These are phyloP conservation scores for Irpex sp. DNA, from an alignment of 1,284 basidiomycete species.

Conservation along the genomic window DNA sequence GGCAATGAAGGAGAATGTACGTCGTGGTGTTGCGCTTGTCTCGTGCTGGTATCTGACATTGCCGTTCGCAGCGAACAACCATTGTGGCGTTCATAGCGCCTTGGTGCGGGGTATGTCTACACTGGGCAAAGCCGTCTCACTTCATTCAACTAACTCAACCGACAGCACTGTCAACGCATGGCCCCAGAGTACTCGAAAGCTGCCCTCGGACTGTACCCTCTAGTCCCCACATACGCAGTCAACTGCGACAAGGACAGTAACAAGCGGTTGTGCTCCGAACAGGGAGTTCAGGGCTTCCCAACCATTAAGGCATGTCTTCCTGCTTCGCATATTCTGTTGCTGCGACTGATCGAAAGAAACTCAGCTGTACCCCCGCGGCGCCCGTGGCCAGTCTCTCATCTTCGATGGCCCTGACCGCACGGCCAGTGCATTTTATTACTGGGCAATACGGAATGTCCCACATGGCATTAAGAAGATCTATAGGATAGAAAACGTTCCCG, in stretches of 20 bases:
- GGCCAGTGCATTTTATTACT: slow-evolving; percentile 73
- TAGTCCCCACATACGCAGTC: slow-evolving; percentile 87
- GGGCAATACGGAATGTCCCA: slow-evolving; percentile 74
- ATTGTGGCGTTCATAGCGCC: slow-evolving; percentile 89
- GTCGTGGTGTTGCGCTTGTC: slow-evolving; percentile 24
- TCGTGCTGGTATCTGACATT: slow-evolving; percentile 4
- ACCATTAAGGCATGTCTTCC: slow-evolving; percentile 68
- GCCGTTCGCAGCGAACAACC: slow-evolving; percentile 53
- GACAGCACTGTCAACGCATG: slow-evolving; percentile 84
- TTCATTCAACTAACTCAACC: neutral
- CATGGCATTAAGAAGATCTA: slow-evolving; percentile 63
- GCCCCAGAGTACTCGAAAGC: slow-evolving; percentile 86
- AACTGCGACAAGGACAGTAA: slow-evolving; percentile 89
- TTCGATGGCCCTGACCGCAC: slow-evolving; percentile 75
- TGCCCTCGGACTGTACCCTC: slow-evolving; percentile 73
- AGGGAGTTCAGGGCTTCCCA: slow-evolving; percentile 91
- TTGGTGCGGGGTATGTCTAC: slow-evolving; percentile 75
- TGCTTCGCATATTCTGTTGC: neutral
- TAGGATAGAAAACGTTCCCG: slow-evolving; percentile 50
- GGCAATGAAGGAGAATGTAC: slow-evolving; percentile 74
- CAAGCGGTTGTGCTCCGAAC: slow-evolving; percentile 78
- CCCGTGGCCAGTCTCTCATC: slow-evolving; percentile 57
- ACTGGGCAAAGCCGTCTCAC: neutral
- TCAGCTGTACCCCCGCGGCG: slow-evolving; percentile 76
- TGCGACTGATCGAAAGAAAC: slow-evolving; percentile 4